phyloP scores from a whole-genome alignment of 2,329 filamentous ascomycete genomes.

The Calonectria pauciramosa region DNA sequence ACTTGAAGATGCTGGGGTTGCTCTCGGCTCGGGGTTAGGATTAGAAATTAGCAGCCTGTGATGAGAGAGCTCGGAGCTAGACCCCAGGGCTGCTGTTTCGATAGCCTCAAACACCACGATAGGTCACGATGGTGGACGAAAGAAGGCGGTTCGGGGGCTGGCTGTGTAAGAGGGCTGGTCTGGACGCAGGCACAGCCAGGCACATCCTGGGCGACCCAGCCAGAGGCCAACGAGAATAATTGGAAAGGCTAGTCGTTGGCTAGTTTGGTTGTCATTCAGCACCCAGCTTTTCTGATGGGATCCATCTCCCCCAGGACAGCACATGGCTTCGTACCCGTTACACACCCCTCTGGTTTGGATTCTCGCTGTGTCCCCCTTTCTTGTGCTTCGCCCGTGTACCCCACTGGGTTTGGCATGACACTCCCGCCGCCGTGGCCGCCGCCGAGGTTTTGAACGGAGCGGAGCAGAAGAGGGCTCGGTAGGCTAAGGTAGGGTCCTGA shows the following conservation, averaged over 20 bases:
- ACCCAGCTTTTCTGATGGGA: neutral
- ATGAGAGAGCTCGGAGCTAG: conserved; percentile 11
- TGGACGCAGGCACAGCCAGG: conserved; percentile 32
- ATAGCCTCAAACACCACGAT: conserved; percentile 16
- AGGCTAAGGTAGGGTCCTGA: conserved; percentile 25
- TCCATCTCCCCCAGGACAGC: conserved; percentile 18
- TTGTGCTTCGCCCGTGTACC: conserved; percentile 20
- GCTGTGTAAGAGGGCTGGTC: conserved; percentile 29
- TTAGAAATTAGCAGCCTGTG: conserved; percentile 16
- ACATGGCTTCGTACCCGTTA: conserved; percentile 21
- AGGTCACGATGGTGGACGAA: conserved; percentile 19
- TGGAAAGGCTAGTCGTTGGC: conserved; percentile 31
- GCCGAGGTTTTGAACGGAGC: conserved; percentile 23
- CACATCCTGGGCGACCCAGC: conserved; percentile 35
- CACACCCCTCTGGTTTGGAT: conserved; percentile 16
- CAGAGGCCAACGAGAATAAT: conserved; percentile 9
- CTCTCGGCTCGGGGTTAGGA: neutral
- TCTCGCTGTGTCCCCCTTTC: conserved; percentile 17
- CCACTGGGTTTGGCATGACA: conserved; percentile 13
- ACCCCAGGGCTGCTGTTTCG: conserved; percentile 10
- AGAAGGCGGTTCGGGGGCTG: conserved; percentile 10
- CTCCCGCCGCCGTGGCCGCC: conserved; percentile 28
- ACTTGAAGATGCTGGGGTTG: conserved; percentile 7
- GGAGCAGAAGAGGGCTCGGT: conserved; percentile 22
- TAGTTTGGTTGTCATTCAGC: conserved; percentile 30